Evolutionary conservation across 2,329 filamentous ascomycete species (phyloP).

Genomic region (Verticillium klebahnii): DNA sequence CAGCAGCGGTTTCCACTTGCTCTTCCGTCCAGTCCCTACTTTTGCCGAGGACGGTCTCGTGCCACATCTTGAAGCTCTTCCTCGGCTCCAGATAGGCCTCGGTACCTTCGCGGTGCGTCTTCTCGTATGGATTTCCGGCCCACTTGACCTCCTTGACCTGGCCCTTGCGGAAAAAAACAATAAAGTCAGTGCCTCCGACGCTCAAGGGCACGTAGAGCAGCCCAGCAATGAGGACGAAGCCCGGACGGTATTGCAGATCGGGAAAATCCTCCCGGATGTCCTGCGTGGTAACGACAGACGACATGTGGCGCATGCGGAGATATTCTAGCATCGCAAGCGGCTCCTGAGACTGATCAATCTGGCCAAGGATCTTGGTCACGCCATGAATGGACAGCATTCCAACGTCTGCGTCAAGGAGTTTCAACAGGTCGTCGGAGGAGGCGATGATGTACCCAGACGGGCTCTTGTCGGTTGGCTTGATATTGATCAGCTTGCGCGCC

Average conservation of each 20-base stretch:
- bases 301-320: slow-evolving; percentile 68
- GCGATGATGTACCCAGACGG: slow-evolving; percentile 88
- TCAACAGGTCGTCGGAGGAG: slow-evolving; percentile 79
- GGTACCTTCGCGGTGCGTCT: slow-evolving; percentile 67
- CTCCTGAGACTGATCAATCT: slow-evolving; percentile 73
- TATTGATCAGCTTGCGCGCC: slow-evolving; percentile 84
- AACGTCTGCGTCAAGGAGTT: slow-evolving; percentile 82
- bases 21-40: slow-evolving; percentile 87
- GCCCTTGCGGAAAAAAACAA: slow-evolving; percentile 81
- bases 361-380: slow-evolving; percentile 83
- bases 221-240: slow-evolving; percentile 74
- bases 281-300: slow-evolving; percentile 71
- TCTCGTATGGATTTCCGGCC: slow-evolving; percentile 85
- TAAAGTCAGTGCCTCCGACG: slow-evolving; percentile 73
- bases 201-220: slow-evolving; percentile 79
- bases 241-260: slow-evolving; percentile 73
- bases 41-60: slow-evolving; percentile 74
- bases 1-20: slow-evolving; percentile 82
- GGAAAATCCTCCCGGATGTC: slow-evolving; percentile 75
- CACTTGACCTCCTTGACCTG: slow-evolving; percentile 75
- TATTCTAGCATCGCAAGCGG: slow-evolving; percentile 82
- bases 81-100: slow-evolving; percentile 71
- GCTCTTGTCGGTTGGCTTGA: slow-evolving; percentile 72
- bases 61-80: slow-evolving; percentile 76
- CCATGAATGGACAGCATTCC: slow-evolving; percentile 78